phyloP scores from a whole-genome alignment of 305 asterid species.

The Fraxinus xanthoxyloides region DNA sequence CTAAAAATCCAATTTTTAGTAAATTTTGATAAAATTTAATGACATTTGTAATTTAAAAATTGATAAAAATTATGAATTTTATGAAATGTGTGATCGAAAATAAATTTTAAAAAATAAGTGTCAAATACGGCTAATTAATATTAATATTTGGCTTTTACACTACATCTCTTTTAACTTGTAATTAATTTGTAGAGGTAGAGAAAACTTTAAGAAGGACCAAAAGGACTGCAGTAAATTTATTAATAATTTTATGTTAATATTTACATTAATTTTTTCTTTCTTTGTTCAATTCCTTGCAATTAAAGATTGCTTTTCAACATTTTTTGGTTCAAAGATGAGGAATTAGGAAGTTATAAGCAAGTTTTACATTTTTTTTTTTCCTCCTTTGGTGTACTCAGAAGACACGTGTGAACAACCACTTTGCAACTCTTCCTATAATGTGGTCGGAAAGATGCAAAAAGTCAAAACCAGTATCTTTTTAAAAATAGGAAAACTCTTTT shows the following conservation, averaged over 20 bases:
- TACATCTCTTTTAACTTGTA: neutral
- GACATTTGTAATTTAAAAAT: neutral
- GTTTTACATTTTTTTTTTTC: neutral
- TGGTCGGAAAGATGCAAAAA: neutral
- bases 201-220: no score
- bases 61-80: neutral
- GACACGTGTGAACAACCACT: neutral
- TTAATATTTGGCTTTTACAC: neutral
- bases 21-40: neutral
- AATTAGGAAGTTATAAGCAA: neutral
- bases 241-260: no score
- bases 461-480: neutral
- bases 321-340: neutral
- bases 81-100: neutral
- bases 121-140: neutral
- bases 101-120: neutral
- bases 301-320: neutral
- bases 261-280: neutral
- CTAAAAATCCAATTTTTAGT: neutral
- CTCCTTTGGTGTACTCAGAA: neutral
- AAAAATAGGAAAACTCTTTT: neutral
- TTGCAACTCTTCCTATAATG: neutral
- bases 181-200: neutral
- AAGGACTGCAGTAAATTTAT: neutral
- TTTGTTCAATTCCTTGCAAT: neutral